Evolutionary conservation across 2,329 filamentous ascomycete species (phyloP), one percentile per base, ranked within the genome.

Genomic region (Fusarium oligoseptatum): DNA sequence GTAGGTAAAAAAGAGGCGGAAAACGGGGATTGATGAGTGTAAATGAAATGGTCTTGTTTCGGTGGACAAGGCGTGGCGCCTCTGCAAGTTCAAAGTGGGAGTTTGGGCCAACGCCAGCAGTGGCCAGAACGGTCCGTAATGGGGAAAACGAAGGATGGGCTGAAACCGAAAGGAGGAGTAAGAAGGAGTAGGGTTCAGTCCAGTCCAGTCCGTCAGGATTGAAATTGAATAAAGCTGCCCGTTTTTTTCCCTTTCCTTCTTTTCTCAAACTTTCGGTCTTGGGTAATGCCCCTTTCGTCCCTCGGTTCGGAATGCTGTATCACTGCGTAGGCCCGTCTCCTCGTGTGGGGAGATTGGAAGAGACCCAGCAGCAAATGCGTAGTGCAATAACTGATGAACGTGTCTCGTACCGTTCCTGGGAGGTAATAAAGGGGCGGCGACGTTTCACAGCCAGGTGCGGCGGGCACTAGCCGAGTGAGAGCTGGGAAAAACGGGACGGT

Each of bases 361-460:
- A 61, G 41, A 22, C 34, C 29, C 24, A 55, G 52, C 55, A 61
- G 34, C 45, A 61, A 45, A 55, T 61, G 48, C 27, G 48, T 52
- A 52, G 48, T 12, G 48, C 24, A 64, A 56, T 56, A 50, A 64
- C 61, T 64, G 48, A 52, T 29, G 48, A 32, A 52, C 48, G 48
- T 52, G 41, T 56, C 48, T 41, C 61, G 61, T 56, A 56, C 61
- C 45, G 61, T 56, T 22, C 48, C 58, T 45, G 52, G 32, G 55
- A 43, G 45, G 52, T 72, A 72, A 68, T 72, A 76, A 76, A 75
- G 74, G 77, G 77, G 77, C 43, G 73, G 60, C 61, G 77, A 76
- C 70, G 77, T 78, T 78, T 78, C 77, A 78, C 75, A 75, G 76
- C 68, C 71, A 76, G 69, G 70, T 73, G 69, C 69, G 64, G 73